phyloP scores from a whole-genome alignment of 768 basidiomycete species.

The Austroboletus festivus region DNA sequence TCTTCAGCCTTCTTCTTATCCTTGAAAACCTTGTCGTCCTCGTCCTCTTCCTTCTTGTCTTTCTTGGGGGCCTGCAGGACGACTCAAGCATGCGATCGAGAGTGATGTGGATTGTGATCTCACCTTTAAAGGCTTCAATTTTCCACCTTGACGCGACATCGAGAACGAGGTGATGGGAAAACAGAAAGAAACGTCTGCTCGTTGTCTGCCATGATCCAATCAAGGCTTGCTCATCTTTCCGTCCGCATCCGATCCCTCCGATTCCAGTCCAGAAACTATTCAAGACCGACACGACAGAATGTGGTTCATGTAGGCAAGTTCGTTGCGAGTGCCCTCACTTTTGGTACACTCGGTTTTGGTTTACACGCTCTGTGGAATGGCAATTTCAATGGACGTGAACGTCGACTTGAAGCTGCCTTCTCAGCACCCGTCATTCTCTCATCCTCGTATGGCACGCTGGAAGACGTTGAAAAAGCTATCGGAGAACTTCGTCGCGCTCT shows the following conservation, averaged over 20 bases:
- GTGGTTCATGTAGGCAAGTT: conserved; percentile 9
- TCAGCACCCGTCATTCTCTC: conserved; percentile 2
- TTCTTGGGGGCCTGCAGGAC: conserved; percentile 73
- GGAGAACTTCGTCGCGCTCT: conserved; percentile 47
- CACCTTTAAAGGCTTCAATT: conserved; percentile 83
- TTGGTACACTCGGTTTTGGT: conserved; percentile 21
- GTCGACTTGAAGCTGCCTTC: too few species aligned
- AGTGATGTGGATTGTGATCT: neutral
- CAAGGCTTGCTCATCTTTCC: too few species aligned
- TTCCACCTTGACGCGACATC: conserved; percentile 70
- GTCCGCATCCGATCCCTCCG: too few species aligned
- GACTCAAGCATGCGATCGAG: neutral
- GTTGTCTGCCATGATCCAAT: too few species aligned
- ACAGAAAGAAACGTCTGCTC: too few species aligned
- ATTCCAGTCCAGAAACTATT: too few species aligned
- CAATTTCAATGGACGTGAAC: neutral
- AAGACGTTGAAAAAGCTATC: conserved; percentile 51
- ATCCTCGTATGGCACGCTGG: conserved; percentile 42
- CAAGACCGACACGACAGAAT: too few species aligned
- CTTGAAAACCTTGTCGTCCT: conserved; percentile 72
- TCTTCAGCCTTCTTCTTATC: conserved; percentile 74
- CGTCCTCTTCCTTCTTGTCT: conserved; percentile 65
- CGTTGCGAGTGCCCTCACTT: conserved; percentile 14
- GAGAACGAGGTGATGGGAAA: too few species aligned
- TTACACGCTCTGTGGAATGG: conserved; percentile 13